These are phyloP conservation scores for Yarrowia galli DNA, from an alignment of 1,139 yeast species.

Conservation along the genomic window DNA sequence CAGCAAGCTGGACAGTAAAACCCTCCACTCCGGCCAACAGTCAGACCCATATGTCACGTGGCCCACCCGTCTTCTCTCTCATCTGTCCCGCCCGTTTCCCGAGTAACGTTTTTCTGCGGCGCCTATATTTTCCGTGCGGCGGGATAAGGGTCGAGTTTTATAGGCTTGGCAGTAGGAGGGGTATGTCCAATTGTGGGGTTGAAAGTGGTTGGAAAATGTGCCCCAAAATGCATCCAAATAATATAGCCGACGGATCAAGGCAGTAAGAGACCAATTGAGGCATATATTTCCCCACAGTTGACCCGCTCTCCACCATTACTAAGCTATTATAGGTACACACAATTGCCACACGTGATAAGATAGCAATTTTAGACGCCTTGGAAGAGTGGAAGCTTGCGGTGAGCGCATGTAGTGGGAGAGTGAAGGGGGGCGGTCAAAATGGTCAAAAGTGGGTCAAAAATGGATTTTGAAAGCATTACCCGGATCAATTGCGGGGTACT, in stretches of 20 bases:
- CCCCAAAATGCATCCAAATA: neutral
- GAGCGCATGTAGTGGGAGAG: neutral
- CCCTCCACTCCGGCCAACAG: no score
- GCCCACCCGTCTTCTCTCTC: neutral
- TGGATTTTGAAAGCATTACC: neutral
- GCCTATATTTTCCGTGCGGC: constrained; percentile 31
- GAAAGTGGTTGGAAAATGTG: neutral
- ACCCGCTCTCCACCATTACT: neutral
- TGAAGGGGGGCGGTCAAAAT: neutral
- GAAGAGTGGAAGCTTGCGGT: constrained; percentile 6
- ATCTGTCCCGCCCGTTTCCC: neutral
- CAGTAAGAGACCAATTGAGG: no score
- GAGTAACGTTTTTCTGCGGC: constrained; percentile 11
- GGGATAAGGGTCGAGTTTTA: constrained; percentile 18
- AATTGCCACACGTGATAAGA: neutral
- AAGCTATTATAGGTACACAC: neutral
- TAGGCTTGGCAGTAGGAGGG: constrained; percentile 2
- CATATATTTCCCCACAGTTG: no score
- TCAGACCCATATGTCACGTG: neutral
- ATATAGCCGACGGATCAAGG: neutral
- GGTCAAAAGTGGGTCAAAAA: neutral
- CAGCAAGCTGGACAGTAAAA: neutral
- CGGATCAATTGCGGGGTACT: neutral
- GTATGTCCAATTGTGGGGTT: neutral
- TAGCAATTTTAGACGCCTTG: constrained; percentile 34